A percentile compares a stretch with the other conserved stretches of the same genome.
Evolutionary conservation across 345 rosid species (phyloP).

Genomic region (Geranium rotundifolium): DNA sequence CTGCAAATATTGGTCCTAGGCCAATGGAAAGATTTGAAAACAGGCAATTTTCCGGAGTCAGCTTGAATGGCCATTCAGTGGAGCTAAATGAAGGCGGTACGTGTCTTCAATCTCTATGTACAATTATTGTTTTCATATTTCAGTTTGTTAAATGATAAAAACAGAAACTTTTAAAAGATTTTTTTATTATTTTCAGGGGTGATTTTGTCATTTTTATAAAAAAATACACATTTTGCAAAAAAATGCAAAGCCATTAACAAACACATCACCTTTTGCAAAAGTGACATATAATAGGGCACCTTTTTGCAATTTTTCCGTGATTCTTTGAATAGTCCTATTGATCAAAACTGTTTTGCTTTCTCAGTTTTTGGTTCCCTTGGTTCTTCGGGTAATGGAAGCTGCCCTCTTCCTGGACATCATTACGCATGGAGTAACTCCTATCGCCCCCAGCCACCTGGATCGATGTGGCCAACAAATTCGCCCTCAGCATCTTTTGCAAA

Average conservation of each 20-base stretch:
- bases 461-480: conserved; percentile 68
- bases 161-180: no score
- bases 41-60: conserved; percentile 20
- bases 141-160: neutral
- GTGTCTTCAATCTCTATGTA: conserved; percentile 2
- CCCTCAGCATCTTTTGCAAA: conserved; percentile 45
- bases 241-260: no score
- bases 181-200: no score
- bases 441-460: conserved; percentile 46
- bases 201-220: no score
- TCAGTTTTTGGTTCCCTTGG: conserved; percentile 36
- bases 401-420: conserved; percentile 44
- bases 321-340: conserved; percentile 8
- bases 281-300: no score
- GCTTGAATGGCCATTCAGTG: conserved; percentile 29
- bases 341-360: conserved; percentile 1
- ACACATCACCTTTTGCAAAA: no score
- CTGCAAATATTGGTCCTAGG: conserved; percentile 20
- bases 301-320: neutral
- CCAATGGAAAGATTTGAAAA: conserved; percentile 27
- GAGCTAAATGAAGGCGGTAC: conserved; percentile 34
- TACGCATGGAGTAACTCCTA: conserved; percentile 59
- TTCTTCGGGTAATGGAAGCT: conserved; percentile 61
- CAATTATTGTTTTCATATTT: conserved; percentile 2
- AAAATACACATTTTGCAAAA: no score